These are phyloP conservation scores for Candida mattraensis DNA, from an alignment of 805 yeast species.

Conservation along the genomic window DNA sequence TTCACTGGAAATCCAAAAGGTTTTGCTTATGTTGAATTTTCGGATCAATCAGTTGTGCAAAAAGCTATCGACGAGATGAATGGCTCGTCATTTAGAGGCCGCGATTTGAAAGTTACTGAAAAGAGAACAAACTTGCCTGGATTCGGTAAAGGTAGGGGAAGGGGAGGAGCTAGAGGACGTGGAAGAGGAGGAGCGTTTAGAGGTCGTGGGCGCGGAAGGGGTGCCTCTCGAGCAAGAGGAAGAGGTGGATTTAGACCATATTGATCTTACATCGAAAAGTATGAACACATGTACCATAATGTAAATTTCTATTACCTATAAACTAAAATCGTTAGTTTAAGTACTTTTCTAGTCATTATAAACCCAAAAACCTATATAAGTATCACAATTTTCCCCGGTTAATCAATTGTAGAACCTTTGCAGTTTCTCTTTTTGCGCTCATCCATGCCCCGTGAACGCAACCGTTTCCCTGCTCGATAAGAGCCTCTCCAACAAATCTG, in stretches of 20 bases:
- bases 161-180: conserved; percentile 44
- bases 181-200: conserved; percentile 26
- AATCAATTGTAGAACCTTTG: conserved; percentile 21
- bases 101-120: conserved; percentile 70
- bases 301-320: neutral
- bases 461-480: conserved; percentile 51
- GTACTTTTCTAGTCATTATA: neutral
- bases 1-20: conserved; percentile 83
- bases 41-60: conserved; percentile 61
- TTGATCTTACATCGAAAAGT: conserved; percentile 11
- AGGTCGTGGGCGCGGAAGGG: conserved; percentile 19
- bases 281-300: conserved; percentile 8
- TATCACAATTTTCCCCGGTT: conserved; percentile 26
- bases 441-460: conserved; percentile 61
- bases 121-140: conserved; percentile 86
- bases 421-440: conserved; percentile 51
- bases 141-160: conserved; percentile 46
- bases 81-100: conserved; percentile 64
- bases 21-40: conserved; percentile 82
- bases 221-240: conserved; percentile 26
- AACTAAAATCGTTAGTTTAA: neutral
- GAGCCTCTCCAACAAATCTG: conserved; percentile 60
- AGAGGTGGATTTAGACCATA: conserved; percentile 37
- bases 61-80: conserved; percentile 61
- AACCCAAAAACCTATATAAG: neutral